These are phyloP conservation scores for Pleurozium schreberi DNA, from an alignment of 225 moss, liverwort and hornwort species.

Conservation along the genomic window DNA sequence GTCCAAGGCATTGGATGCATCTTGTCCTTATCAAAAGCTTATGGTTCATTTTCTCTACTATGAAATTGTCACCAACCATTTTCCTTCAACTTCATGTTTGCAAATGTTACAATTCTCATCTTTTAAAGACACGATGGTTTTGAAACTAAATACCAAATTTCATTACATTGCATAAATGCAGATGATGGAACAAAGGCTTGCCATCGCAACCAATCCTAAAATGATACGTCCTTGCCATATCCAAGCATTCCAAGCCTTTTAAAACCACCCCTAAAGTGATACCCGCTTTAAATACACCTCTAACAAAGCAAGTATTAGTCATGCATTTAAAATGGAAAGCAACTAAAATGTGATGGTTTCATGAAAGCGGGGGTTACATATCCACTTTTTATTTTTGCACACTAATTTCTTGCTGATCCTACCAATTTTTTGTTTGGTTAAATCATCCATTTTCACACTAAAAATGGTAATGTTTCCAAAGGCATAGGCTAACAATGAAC, in stretches of 20 bases:
- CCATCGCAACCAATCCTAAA: fast-evolving
- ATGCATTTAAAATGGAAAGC: no score
- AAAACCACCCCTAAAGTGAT: neutral
- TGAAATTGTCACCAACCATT: neutral
- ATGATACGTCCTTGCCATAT: neutral
- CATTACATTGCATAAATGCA: neutral
- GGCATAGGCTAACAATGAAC: no score
- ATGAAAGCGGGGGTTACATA: no score
- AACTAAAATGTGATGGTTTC: no score
- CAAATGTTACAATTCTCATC: neutral
- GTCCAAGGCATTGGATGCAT: neutral
- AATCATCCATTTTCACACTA: no score
- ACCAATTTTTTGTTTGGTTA: no score
- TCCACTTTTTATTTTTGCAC: no score
- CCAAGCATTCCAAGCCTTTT: neutral
- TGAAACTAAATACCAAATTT: neutral
- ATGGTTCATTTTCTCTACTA: fast-evolving
- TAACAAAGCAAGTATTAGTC: no score
- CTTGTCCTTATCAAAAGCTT: neutral
- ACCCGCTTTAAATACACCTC: no score
- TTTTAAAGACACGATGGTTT: neutral
- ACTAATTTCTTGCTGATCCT: no score
- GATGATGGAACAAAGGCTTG: fast-evolving
- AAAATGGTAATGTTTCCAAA: no score
- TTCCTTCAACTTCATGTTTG: neutral